Base-by-base conservation (phyloP, 208 protist species). In the Leishmania aethiopica region DNA sequence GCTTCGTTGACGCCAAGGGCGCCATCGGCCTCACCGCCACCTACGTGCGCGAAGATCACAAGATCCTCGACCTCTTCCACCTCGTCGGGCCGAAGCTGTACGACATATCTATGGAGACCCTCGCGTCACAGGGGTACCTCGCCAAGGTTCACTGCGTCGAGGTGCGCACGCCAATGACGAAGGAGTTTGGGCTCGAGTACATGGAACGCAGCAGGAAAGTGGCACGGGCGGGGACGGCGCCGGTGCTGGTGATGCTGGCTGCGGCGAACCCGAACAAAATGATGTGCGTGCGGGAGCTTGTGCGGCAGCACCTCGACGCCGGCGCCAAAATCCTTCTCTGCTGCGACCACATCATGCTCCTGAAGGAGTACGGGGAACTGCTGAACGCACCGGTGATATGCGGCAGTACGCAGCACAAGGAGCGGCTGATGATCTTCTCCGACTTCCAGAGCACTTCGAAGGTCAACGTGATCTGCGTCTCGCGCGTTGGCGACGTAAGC, bases 21-120 rank as follows among this genome's bases (percentile, higher is more conserved):
- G 99, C 99, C 80, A 86, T 99, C 3, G 99, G 99, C 47, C 95
- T 99, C 13, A 99, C 99, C 17, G 98, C 96, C 37, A 99, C 97
- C 28, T 96, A 97, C 80, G 94, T 98, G 15, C 92, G 96, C 25
- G 99, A 99, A 87, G 99, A 99, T 91, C 91, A 99, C 60, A 98
- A 97, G 77, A 99, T 99, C 77, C 87, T 93, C 22, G 98, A 99
- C 85, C 88, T 99, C 2, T 99, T 99, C 73, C 99, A 99, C 87
- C 92, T 99, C 10, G 99, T 99, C 67, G 99, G 99, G 3, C 99
- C 99, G 22, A 99, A 99, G 86, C 90, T 99, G 55, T 99, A 99
- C 88, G 99, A 99, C 71, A 98, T 99, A 0, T 99, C 99, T 70
- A 99, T 99, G 99, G 96, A 99, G 66, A 97, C 99, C 75, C 90